Conservation (phyloP, 129 eudicot genomes). For the Pulicaria dysenterica region DNA sequence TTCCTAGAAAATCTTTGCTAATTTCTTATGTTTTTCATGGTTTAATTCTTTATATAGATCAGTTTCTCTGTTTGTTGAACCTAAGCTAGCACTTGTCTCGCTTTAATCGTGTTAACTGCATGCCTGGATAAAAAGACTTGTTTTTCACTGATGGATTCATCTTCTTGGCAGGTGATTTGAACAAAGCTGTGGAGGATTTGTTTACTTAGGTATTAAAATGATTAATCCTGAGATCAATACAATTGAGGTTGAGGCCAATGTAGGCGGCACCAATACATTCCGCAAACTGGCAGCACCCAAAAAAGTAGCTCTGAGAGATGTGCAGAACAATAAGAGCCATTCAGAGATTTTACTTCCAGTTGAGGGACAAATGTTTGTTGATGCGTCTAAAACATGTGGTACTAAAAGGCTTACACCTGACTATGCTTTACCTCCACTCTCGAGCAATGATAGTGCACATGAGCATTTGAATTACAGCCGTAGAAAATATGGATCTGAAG, state of each 20-base stretch:
- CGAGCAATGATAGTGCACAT: conserved; percentile 42
- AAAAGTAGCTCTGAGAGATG: conserved; percentile 63
- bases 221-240: conserved; percentile 48
- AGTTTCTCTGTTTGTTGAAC: too few species aligned
- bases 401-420: conserved; percentile 64
- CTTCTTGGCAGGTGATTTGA: conserved; percentile 25
- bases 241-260: conserved; percentile 35
- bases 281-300: conserved; percentile 51
- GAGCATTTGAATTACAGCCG: conserved; percentile 51
- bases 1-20: neutral
- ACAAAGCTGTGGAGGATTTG: conserved; percentile 20
- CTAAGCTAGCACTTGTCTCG: too few species aligned
- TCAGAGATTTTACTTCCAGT: conserved; percentile 38
- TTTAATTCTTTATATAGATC: neutral
- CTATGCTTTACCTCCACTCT: conserved; percentile 40
- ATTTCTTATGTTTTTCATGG: neutral
- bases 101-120: too few species aligned
- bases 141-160: conserved; percentile 1
- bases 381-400: conserved; percentile 55
- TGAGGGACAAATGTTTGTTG: conserved; percentile 40
- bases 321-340: conserved; percentile 52
- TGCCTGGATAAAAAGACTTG: neutral
- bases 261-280: conserved; percentile 27
- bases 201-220: conserved; percentile 42
- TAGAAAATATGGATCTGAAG: conserved; percentile 56